Evolutionary conservation across 2,329 filamentous ascomycete genomes (phyloP).

Genomic region (Aspergillus neoniger): DNA sequence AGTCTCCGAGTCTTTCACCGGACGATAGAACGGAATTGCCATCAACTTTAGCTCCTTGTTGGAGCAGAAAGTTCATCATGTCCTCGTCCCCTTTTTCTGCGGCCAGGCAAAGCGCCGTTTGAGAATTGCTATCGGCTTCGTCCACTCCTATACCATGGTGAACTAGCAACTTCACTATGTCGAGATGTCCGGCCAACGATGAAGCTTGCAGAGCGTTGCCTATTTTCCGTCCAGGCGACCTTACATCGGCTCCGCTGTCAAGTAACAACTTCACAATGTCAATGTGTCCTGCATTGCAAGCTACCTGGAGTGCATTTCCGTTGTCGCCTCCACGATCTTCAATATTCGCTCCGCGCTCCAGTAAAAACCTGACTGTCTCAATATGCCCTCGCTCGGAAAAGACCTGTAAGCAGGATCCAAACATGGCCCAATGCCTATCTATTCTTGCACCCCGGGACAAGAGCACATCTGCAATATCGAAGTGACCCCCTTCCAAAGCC

Average conservation of each 20-base stretch:
- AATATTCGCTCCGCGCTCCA: background rate
- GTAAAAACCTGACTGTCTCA: background rate
- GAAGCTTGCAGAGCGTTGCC: background rate
- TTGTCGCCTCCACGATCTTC: background rate
- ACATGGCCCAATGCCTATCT: background rate
- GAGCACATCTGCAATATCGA: background rate
- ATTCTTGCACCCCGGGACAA: background rate
- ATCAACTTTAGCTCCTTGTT: too few relatives aligned
- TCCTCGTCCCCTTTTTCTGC: too few relatives aligned
- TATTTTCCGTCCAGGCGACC: background rate
- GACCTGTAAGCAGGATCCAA: background rate
- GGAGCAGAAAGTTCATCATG: too few relatives aligned
- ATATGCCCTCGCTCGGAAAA: background rate
- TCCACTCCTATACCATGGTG: too few relatives aligned
- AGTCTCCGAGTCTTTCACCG: too few relatives aligned
- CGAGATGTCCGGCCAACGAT: background rate
- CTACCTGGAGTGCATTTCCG: background rate
- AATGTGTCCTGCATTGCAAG: background rate
- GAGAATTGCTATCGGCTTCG: too few relatives aligned
- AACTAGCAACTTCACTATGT: background rate
- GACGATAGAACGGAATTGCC: too few relatives aligned
- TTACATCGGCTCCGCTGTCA: background rate
- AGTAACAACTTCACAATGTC: background rate
- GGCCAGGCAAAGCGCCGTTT: too few relatives aligned
- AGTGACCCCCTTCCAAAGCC: background rate